Conservation (phyloP, 805 yeast genomes). For the Danielia oregonensis region DNA sequence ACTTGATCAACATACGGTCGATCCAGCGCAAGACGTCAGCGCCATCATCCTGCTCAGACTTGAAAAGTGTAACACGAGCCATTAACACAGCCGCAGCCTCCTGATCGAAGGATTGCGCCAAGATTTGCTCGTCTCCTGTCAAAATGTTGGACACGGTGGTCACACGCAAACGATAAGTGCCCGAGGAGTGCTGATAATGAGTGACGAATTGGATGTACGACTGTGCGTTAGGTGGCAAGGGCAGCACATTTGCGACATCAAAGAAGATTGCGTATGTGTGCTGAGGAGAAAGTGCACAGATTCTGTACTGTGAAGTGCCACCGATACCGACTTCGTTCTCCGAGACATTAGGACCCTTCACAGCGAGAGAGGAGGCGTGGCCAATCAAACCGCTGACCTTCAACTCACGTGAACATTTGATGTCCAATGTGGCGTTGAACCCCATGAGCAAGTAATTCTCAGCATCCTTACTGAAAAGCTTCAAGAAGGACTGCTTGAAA, state of each 20-base stretch:
- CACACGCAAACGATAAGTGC: constrained; percentile 82
- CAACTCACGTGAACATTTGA: constrained; percentile 81
- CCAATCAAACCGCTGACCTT: constrained; percentile 93
- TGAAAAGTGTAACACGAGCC: constrained; percentile 87
- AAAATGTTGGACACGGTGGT: constrained; percentile 71
- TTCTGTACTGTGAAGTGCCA: constrained; percentile 82
- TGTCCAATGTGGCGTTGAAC: constrained; percentile 83
- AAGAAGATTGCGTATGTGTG: constrained; percentile 88
- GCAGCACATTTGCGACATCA: constrained; percentile 57
- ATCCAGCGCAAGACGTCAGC: constrained; percentile 94
- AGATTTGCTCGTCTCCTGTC: constrained; percentile 45
- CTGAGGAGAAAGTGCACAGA: constrained; percentile 80
- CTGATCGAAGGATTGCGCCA: constrained; percentile 83
- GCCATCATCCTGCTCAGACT: constrained; percentile 75
- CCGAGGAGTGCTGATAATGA: constrained; percentile 92
- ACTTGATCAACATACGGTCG: constrained; percentile 83
- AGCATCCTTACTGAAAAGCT: constrained; percentile 82
- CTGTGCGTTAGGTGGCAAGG: constrained; percentile 45
- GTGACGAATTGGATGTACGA: constrained; percentile 81
- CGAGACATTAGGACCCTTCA: constrained; percentile 70
- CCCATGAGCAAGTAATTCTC: constrained; percentile 87
- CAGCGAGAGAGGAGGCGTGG: constrained; percentile 73
- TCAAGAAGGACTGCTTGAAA: constrained; percentile 86
- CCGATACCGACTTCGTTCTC: constrained; percentile 95
- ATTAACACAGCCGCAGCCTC: constrained; percentile 96